phyloP scores from a whole-genome alignment of 805 yeast species.

The Wickerhamomyces strasburgensis region DNA sequence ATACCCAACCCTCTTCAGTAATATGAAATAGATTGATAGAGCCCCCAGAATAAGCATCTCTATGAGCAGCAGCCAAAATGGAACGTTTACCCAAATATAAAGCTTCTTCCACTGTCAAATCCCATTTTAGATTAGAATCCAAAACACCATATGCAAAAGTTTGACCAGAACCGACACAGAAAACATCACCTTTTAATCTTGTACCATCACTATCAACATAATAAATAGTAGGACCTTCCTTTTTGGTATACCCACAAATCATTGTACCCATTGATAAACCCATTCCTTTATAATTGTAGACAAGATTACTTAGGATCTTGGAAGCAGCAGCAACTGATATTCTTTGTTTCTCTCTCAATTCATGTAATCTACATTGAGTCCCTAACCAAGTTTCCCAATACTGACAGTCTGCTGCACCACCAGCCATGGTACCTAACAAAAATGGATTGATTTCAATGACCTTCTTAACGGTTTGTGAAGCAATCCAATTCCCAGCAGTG shows the following conservation, averaged over 20 bases:
- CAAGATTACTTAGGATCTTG: slow-evolving; percentile 84
- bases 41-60: slow-evolving; percentile 98
- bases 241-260: slow-evolving; percentile 95
- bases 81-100: slow-evolving; percentile 91
- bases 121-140: slow-evolving; percentile 91
- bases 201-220: slow-evolving; percentile 98
- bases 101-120: slow-evolving; percentile 88
- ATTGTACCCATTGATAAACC: slow-evolving; percentile 99
- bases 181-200: slow-evolving; percentile 87
- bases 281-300: slow-evolving; percentile 92
- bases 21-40: slow-evolving; percentile 91
- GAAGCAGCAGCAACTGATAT: slow-evolving; percentile 96
- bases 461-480: slow-evolving; percentile 95
- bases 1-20: slow-evolving; percentile 90
- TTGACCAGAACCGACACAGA: slow-evolving; percentile 98
- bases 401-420: slow-evolving; percentile 99
- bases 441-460: slow-evolving; percentile 96
- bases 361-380: slow-evolving; percentile 91
- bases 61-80: slow-evolving; percentile 94
- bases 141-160: slow-evolving; percentile 98
- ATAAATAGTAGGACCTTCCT: slow-evolving; percentile 92
- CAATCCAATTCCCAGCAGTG: slow-evolving; percentile 96
- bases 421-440: slow-evolving; percentile 96
- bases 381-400: slow-evolving; percentile 99
- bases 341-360: slow-evolving; percentile 89